A percentile compares a stretch with the other conserved stretches of the same genome.
Conservation (phyloP, 2,329 filamentous ascomycete genomes). For the Monascus ruber region DNA sequence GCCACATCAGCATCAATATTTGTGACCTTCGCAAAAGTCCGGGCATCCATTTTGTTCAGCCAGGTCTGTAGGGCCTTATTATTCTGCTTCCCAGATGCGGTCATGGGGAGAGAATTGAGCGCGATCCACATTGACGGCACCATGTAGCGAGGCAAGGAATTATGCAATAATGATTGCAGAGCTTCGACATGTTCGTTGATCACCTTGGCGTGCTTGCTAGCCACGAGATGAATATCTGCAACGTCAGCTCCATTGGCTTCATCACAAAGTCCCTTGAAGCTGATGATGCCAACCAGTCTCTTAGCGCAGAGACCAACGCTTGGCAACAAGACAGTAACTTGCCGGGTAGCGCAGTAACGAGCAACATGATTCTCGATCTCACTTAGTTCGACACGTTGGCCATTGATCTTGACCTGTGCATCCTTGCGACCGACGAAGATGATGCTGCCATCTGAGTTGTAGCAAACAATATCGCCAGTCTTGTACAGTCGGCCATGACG, state of each 20-base stretch:
- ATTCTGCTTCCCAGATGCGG: slow-evolving; percentile 28
- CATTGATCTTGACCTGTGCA: not conserved
- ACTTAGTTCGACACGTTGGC: not conserved
- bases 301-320: too few species aligned
- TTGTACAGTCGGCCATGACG: slow-evolving; percentile 5
- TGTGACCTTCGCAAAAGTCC: too few species aligned
- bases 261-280: not conserved
- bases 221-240: not conserved
- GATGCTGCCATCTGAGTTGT: slow-evolving; percentile 4
- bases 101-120: slow-evolving; percentile 22
- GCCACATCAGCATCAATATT: too few species aligned
- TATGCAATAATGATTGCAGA: not conserved
- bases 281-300: too few species aligned
- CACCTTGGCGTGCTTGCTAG: not conserved
- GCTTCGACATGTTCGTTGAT: not conserved
- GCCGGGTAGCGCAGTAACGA: too few species aligned
- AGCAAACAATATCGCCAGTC: slow-evolving; percentile 9
- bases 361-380: not conserved
- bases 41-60: too few species aligned
- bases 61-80: too few species aligned
- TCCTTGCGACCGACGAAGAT: slow-evolving; percentile 4
- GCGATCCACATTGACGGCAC: slow-evolving; percentile 24
- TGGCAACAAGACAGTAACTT: too few species aligned
- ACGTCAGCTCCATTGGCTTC: not conserved
- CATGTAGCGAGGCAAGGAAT: slow-evolving; percentile 21